These are phyloP conservation scores for Fusarium chaquense DNA, from an alignment of 2,329 filamentous ascomycete genomes.

Conservation along the genomic window DNA sequence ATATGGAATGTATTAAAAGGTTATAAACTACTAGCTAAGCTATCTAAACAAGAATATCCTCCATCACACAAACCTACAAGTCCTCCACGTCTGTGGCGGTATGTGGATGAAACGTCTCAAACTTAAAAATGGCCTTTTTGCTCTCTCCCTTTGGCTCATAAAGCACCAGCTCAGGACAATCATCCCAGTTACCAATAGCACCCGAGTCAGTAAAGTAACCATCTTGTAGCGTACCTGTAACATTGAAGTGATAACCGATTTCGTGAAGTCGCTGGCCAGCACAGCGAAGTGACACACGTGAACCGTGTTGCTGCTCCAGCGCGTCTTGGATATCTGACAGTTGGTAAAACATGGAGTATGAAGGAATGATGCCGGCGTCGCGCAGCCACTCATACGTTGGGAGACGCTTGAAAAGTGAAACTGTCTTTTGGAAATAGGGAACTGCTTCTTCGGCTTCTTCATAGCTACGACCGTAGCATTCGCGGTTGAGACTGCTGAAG, in stretches of 20 bases:
- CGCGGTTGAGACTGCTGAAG: conserved; percentile 17
- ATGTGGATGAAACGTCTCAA: conserved; percentile 32
- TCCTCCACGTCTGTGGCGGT: conserved; percentile 27
- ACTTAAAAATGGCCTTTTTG: conserved; percentile 26
- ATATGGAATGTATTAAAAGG: conserved; percentile 15
- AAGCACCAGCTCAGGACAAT: conserved; percentile 15
- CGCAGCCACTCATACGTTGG: conserved; percentile 26
- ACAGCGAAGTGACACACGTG: conserved; percentile 18
- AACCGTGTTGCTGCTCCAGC: conserved; percentile 18
- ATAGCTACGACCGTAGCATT: conserved; percentile 18
- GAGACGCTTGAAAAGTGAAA: conserved; percentile 19
- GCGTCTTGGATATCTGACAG: conserved; percentile 19
- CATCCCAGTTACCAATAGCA: not conserved
- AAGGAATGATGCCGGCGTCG: conserved; percentile 15
- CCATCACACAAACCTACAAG: not conserved
- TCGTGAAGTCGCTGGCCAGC: conserved; percentile 11
- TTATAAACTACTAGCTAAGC: not conserved
- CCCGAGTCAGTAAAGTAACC: conserved; percentile 10
- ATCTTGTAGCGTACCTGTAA: conserved; percentile 17
- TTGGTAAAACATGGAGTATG: conserved; percentile 21
- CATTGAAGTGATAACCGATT: conserved; percentile 28
- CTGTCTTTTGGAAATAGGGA: conserved; percentile 18
- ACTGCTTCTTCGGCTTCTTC: conserved; percentile 21
- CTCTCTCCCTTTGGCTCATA: conserved; percentile 31
- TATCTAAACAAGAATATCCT: not conserved